phyloP scores from a whole-genome alignment of 2,329 filamentous ascomycete species.

The Arthroderma sp. region DNA sequence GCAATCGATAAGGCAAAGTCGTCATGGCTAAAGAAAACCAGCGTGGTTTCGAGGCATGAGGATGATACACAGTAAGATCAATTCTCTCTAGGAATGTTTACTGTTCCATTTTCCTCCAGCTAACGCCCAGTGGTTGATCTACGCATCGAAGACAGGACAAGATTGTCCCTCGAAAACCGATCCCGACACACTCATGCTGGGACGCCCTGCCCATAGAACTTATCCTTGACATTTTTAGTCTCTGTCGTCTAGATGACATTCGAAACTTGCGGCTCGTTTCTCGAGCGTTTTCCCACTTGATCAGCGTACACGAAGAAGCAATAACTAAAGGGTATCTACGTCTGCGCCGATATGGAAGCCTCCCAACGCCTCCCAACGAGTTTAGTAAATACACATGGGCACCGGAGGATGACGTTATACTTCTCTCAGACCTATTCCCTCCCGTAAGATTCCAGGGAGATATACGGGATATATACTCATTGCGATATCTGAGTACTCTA shows the following conservation, averaged over 20 bases:
- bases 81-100: too few relatives aligned
- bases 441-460: conserved; percentile 24
- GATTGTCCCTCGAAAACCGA: neutral
- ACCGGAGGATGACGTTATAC: conserved; percentile 30
- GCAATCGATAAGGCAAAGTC: conserved; percentile 11
- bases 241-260: conserved; percentile 27
- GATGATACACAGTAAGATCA: neutral
- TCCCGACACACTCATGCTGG: conserved; percentile 21
- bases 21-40: conserved; percentile 3
- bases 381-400: conserved; percentile 27
- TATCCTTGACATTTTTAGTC: conserved; percentile 28
- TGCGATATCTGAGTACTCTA: conserved; percentile 27
- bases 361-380: conserved; percentile 26
- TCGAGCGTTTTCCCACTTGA: conserved; percentile 23
- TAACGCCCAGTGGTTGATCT: too few relatives aligned
- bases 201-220: conserved; percentile 29
- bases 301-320: conserved; percentile 25
- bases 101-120: too few relatives aligned
- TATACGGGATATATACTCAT: conserved; percentile 24
- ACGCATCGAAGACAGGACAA: too few relatives aligned
- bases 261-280: conserved; percentile 27
- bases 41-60: neutral
- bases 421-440: conserved; percentile 31
- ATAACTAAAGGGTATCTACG: conserved; percentile 31
- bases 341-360: conserved; percentile 28